A percentile compares a stretch with the other conserved stretches of the same genome.
phyloP scores from a whole-genome alignment of 116 monocot species.

The Posidonia oceanica region DNA sequence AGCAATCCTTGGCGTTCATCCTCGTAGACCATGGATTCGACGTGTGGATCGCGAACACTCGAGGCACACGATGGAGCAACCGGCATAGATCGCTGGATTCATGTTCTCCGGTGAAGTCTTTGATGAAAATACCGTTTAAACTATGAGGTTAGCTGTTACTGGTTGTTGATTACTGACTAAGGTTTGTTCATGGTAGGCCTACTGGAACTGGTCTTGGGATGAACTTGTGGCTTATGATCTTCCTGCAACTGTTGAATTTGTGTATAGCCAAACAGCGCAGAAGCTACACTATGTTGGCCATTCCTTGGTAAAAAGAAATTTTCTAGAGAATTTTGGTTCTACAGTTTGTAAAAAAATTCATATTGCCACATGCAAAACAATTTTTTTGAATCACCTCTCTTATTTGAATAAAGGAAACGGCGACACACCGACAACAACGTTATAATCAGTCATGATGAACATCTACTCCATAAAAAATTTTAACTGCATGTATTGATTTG shows the following conservation, averaged over 20 bases:
- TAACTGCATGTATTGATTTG: too few species aligned
- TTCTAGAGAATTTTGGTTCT: too few species aligned
- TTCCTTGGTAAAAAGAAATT: conserved; percentile 38
- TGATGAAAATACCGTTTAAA: background rate
- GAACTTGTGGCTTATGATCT: conserved; percentile 62
- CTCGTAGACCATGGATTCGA: conserved; percentile 71
- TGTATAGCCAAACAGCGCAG: conserved; percentile 42
- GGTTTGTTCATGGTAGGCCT: conserved; percentile 7
- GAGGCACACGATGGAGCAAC: conserved; percentile 69
- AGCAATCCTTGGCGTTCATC: conserved; percentile 66
- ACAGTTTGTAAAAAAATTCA: background rate
- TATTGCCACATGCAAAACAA: background rate
- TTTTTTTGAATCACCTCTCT: background rate
- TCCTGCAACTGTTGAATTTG: conserved; percentile 55
- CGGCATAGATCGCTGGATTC: conserved; percentile 50
- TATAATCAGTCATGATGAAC: too few species aligned
- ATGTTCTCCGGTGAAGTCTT: conserved; percentile 19
- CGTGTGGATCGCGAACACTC: conserved; percentile 78
- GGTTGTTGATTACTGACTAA: background rate
- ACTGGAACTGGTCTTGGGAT: conserved; percentile 86
- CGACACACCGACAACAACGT: too few species aligned
- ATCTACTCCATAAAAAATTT: too few species aligned
- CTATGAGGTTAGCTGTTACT: background rate
- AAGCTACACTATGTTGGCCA: conserved; percentile 84
- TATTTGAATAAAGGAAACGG: too few species aligned